Percentiles rank a stretch among this genome's conserved stretches.
Conservation (phyloP, 225 moss, liverwort and hornwort species). For the Pseudisothecium myosuroides region DNA sequence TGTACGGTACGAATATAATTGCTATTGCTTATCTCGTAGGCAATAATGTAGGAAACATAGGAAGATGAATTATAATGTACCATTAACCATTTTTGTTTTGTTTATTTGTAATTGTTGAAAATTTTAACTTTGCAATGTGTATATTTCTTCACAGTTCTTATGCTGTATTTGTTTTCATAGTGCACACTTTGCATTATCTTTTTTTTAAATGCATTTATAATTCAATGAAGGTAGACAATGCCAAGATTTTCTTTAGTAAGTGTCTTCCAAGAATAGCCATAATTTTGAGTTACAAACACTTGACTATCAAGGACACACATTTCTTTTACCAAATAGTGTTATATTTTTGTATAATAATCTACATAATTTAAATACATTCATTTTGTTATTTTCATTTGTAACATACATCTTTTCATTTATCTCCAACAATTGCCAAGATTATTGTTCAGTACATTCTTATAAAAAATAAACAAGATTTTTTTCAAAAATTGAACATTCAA, state of each 20-base stretch:
- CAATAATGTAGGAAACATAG: background rate
- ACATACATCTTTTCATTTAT: too few relatives aligned
- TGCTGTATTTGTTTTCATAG: background rate
- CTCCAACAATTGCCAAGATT: background rate
- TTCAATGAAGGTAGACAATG: background rate
- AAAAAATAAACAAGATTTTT: background rate
- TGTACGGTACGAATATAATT: rapidly evolving
- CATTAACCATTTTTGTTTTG: background rate
- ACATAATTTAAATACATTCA: background rate
- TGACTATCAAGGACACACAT: background rate
- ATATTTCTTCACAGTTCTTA: background rate
- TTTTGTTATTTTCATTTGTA: background rate
- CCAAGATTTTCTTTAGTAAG: background rate
- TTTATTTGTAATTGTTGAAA: background rate
- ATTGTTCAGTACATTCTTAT: background rate
- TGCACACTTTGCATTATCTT: background rate
- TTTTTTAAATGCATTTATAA: background rate
- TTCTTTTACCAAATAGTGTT: background rate
- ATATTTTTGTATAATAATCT: background rate
- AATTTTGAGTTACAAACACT: background rate
- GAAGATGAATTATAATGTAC: background rate
- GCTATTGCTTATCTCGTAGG: background rate
- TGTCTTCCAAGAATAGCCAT: background rate
- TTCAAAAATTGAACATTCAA: too few relatives aligned
- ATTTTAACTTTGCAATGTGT: background rate